Evolutionary conservation across 208 protist species (phyloP), one percentile per base, ranked within the genome.

Genomic region (Naegleria fowleri): DNA sequence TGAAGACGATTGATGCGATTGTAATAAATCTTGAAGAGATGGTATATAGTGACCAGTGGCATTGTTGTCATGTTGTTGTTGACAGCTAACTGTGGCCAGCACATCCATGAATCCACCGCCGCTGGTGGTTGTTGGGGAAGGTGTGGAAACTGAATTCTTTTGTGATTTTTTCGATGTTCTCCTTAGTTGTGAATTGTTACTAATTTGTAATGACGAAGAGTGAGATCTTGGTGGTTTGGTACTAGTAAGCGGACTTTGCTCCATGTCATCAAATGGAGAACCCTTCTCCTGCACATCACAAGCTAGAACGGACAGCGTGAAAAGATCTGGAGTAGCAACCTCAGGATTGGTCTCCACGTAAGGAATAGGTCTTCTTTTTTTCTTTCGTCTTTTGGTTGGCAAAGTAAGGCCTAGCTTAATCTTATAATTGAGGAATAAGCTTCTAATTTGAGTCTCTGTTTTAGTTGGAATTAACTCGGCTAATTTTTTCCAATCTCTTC

Each of bases 341-440:
- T 67, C 55, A 29, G 55, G 55, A 19, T 67, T 67, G 19, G 55
- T 29, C 22, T 67, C 55, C 11, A 67, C 55, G 19, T 67, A 67
- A 29, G 55, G 55, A 67, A 67, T 67, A 22, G 55, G 55, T 15
- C 36, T 87, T 39, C 15, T 87, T 39, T 51, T 87, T n/a, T 87
- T 51, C 40, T 40, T 52, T 29, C 33, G 40, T 9, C 19, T 13
- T 29, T 38, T 51, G 6, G 83, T 25, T 40, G 83, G 83, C 40
- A 19, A 25, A 33, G 88, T 36, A 13, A 92, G 36, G 15, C 86
- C 86, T n/a, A 92, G 41, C 33, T 87, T 83, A 29, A 88, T 55
- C 84, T 93, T 93, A 41, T 93, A 93, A 86, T 93, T 93, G 40
- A 92, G 91, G 41, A 91, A 93, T 36, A 91, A 92, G 58, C 91